Evolutionary conservation across 306 rosid genomes (phyloP), one percentile per base, ranked within the genome.

Genomic region (Astragalus membranaceus): DNA sequence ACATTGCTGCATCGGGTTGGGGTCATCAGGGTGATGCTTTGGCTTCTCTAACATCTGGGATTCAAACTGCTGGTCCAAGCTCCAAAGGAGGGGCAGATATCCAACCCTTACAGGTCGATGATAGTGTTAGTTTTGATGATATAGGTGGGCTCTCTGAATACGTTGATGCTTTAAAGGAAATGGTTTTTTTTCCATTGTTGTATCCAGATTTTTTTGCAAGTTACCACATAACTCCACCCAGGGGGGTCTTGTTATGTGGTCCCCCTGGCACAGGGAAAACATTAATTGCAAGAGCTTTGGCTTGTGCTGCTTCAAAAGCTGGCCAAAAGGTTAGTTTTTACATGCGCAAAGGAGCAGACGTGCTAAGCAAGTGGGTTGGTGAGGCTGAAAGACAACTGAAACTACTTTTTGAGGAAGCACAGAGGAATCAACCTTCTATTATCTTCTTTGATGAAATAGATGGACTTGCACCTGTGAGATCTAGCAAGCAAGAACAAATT

Each of bases 301-400:
- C 99, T 47, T 87, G 92, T 84, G 95, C 99, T 68, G 99, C 99
- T 32, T 94, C 99, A 58, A 94, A 91, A 86, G 97, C 99, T 77
- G 99, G 99, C 63, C 99, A 90, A 78, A 94, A 94, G 79, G 99
- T 94, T 64, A 94, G 97, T 73, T 94, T 94, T 84, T 94, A 94
- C 85, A 94, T 94, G 99, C 94, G 99, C 42, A 94, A 94, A 81
- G 99, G 99, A 73, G 99, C 99, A 1, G 99, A 94, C 69, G 99
- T 94, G 56, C 84, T 91, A 6, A 90, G 99, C 81, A 94, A 94
- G 75, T 94, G 99, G 99, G 99, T 94, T 12, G 99, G 99, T 53
- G 99, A 94, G 87, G 99, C 99, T 70, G 99, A 94, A 75, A 88
- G 99, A 83, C 99, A 94, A 53, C 64, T 94, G 86, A 94, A 94